These are phyloP conservation scores for Logfia minima DNA, from an alignment of 129 eudicot species.

Conservation along the genomic window DNA sequence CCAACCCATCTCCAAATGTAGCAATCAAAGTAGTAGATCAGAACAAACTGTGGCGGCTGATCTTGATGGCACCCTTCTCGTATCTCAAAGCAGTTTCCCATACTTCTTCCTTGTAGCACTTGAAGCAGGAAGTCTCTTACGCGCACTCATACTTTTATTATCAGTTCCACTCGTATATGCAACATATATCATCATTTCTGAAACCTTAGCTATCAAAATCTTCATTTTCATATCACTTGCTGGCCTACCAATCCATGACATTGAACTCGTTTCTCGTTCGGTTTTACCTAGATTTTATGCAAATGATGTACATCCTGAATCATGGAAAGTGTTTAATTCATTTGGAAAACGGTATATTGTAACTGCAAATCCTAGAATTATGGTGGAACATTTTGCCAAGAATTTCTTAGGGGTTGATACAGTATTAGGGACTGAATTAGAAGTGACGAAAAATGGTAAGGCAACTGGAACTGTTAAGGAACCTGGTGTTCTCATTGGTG, in stretches of 20 bases:
- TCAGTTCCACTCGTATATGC: conserved; percentile 53
- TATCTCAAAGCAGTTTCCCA: conserved; percentile 63
- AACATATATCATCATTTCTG: conserved; percentile 44
- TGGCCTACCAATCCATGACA: conserved; percentile 54
- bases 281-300: conserved; percentile 79
- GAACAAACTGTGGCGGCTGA: conserved; percentile 66
- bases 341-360: conserved; percentile 72
- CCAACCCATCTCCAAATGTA: conserved; percentile 52
- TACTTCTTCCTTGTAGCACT: conserved; percentile 74
- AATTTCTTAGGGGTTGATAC: conserved; percentile 71
- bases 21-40: conserved; percentile 37
- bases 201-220: conserved; percentile 39
- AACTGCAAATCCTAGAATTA: conserved; percentile 73
- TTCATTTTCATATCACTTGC: conserved; percentile 58
- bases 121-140: conserved; percentile 78
- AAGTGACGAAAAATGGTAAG: conserved; percentile 57
- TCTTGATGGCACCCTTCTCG: conserved; percentile 69
- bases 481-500: conserved; percentile 72
- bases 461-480: conserved; percentile 72
- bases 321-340: conserved; percentile 75
- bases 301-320: conserved; percentile 68
- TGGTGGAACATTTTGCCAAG: conserved; percentile 76
- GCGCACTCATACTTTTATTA: conserved; percentile 52
- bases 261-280: conserved; percentile 71
- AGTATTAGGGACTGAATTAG: conserved; percentile 78